A percentile compares a stretch with the other conserved stretches of the same genome.
phyloP scores from a whole-genome alignment of 768 basidiomycete species.

The Tylopilus subfusipes region DNA sequence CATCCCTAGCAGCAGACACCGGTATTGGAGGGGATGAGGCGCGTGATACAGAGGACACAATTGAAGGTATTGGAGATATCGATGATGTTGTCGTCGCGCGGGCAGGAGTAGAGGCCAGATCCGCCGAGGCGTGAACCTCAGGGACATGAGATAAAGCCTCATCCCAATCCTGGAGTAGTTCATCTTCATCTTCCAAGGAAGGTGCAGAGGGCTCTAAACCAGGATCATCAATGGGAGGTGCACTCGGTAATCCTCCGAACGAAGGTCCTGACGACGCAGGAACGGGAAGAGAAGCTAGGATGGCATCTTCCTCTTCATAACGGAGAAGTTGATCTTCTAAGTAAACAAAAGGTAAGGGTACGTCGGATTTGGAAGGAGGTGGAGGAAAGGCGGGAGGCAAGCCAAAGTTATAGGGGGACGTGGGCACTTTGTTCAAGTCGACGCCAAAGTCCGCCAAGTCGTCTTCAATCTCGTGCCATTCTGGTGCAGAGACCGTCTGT shows the following conservation, averaged over 20 bases:
- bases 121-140: background rate
- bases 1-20: slow-evolving; percentile 8
- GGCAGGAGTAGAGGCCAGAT: background rate
- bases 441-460: slow-evolving; percentile 27
- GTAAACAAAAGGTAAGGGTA: slow-evolving; percentile 36
- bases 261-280: slow-evolving; percentile 43
- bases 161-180: slow-evolving; percentile 24
- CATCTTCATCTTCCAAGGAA: slow-evolving; percentile 23
- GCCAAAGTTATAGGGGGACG: slow-evolving; percentile 3
- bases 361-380: slow-evolving; percentile 40
- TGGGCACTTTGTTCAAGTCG: slow-evolving; percentile 6
- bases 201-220: slow-evolving; percentile 49
- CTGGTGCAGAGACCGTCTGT: slow-evolving; percentile 44
- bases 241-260: slow-evolving; percentile 38
- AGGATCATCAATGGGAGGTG: slow-evolving; percentile 30
- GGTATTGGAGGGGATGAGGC: slow-evolving; percentile 4
- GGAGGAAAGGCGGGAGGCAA: slow-evolving; percentile 25
- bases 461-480: slow-evolving; percentile 51
- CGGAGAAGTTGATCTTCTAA: slow-evolving; percentile 38
- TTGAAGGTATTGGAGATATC: background rate
- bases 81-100: background rate
- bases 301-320: slow-evolving; percentile 31
- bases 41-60: background rate
- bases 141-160: slow-evolving; percentile 1
- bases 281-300: slow-evolving; percentile 33